Evolutionary conservation across 352 stramenopile species (phyloP).

Genomic region (Elongisporangium prolatum): DNA sequence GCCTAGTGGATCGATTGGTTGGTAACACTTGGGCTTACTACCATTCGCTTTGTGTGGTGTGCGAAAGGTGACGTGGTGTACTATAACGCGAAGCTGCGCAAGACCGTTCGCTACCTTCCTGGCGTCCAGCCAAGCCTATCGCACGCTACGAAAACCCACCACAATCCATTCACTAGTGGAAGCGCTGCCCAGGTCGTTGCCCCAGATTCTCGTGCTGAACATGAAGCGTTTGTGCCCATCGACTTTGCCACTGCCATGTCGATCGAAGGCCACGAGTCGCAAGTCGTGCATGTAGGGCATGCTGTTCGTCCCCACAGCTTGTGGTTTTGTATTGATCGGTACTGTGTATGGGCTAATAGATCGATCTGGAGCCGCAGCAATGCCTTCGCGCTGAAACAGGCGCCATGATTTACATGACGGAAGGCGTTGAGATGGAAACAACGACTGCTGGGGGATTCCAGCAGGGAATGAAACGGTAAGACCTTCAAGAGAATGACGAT

Average conservation of each 20-base stretch:
- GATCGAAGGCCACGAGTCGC: slow-evolving; percentile 82
- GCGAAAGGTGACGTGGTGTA: slow-evolving; percentile 52
- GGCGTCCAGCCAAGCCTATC: slow-evolving; percentile 16
- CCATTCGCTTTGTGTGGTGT: neutral
- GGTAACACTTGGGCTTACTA: neutral
- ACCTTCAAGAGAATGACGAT: slow-evolving; percentile 52
- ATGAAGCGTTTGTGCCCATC: slow-evolving; percentile 70
- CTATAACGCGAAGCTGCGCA: slow-evolving; percentile 54
- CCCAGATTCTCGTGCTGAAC: slow-evolving; percentile 26
- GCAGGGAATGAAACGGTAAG: slow-evolving; percentile 79
- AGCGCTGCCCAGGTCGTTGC: neutral
- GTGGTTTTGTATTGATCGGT: neutral
- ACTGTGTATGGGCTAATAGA: slow-evolving; percentile 19
- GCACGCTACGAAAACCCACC: slow-evolving; percentile 8
- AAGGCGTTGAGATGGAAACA: slow-evolving; percentile 90
- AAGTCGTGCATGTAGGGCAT: slow-evolving; percentile 68
- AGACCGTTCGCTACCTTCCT: slow-evolving; percentile 52
- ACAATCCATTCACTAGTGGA: slow-evolving; percentile 2
- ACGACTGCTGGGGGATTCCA: slow-evolving; percentile 88
- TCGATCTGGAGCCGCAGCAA: slow-evolving; percentile 88
- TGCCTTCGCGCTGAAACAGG: slow-evolving; percentile 90
- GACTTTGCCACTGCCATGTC: slow-evolving; percentile 75
- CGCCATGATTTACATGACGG: slow-evolving; percentile 95
- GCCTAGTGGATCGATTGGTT: neutral
- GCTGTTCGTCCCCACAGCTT: neutral